These are phyloP conservation scores for Phytopythium aichiense DNA, from an alignment of 352 stramenopile species.

Conservation along the genomic window DNA sequence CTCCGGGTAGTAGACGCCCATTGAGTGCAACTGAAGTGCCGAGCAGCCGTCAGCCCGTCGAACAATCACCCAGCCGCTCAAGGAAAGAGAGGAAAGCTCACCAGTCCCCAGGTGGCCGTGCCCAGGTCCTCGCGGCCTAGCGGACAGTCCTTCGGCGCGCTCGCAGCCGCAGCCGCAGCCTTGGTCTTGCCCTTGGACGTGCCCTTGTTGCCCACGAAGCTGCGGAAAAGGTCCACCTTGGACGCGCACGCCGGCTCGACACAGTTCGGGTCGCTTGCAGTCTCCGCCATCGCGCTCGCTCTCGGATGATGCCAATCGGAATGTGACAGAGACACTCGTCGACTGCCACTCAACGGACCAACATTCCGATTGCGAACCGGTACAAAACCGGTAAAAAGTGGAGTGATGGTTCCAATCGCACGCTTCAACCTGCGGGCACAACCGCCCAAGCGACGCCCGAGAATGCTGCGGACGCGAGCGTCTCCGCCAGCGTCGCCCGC, in stretches of 20 bases:
- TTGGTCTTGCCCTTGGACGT: not conserved
- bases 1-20: slow-evolving; percentile 96
- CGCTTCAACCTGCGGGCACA: not conserved
- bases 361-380: not conserved
- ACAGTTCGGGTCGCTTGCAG: slow-evolving; percentile 77
- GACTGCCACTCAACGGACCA: not conserved
- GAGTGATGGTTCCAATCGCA: slow-evolving; percentile 4
- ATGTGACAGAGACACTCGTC: slow-evolving; percentile 9
- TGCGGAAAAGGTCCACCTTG: slow-evolving; percentile 86
- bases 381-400: not conserved
- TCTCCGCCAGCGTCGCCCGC: slow-evolving; percentile 52
- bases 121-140: slow-evolving; percentile 85
- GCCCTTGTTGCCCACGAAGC: slow-evolving; percentile 44
- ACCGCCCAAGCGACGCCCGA: not conserved
- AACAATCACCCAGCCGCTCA: not conserved
- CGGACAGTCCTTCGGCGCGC: slow-evolving; percentile 62
- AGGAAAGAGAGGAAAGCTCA: slow-evolving; percentile 16
- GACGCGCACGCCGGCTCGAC: slow-evolving; percentile 79
- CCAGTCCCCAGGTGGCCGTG: slow-evolving; percentile 84
- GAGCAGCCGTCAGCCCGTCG: slow-evolving; percentile 1
- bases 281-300: slow-evolving; percentile 6
- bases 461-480: slow-evolving; percentile 10
- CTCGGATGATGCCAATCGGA: slow-evolving; percentile 7
- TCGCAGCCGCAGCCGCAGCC: not conserved
- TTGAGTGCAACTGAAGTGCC: slow-evolving; percentile 82